A percentile compares a stretch with the other conserved stretches of the same genome.
phyloP scores from a whole-genome alignment of 1,284 basidiomycete species.

The Cryptococcus hybrid region DNA sequence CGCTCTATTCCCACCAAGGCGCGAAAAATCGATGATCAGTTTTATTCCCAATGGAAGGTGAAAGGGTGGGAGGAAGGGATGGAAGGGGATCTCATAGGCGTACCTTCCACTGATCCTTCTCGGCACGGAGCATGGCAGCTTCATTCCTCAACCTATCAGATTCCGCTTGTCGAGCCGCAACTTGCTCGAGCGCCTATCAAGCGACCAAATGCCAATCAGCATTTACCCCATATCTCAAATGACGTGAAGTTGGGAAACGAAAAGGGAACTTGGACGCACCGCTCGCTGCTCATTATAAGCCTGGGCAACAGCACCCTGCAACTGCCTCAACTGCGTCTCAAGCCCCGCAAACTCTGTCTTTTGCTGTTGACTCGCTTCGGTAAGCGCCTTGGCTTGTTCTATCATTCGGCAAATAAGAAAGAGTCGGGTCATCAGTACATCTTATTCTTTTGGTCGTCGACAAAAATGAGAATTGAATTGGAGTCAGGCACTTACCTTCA shows the following conservation, averaged over 20 bases:
- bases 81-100: constrained; percentile 22
- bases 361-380: constrained; percentile 42
- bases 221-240: background rate
- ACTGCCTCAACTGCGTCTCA: constrained; percentile 34
- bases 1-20: constrained; percentile 52
- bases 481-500: constrained; percentile 57
- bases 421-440: background rate
- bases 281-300: constrained; percentile 36
- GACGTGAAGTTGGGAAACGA: background rate
- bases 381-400: constrained; percentile 48
- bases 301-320: constrained; percentile 33
- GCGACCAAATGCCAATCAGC: background rate
- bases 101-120: constrained; percentile 90
- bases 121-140: constrained; percentile 77
- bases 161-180: constrained; percentile 54
- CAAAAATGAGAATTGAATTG: too few relatives aligned
- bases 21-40: background rate
- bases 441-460: too few relatives aligned
- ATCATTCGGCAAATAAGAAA: background rate
- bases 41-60: background rate
- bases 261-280: constrained; percentile 15
- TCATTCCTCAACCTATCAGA: constrained; percentile 79
- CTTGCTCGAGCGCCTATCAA: constrained; percentile 41
- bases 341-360: constrained; percentile 39
- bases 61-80: background rate